These are phyloP conservation scores for Penicillium simplicissimum DNA, from an alignment of 495 filamentous ascomycete genomes.

Conservation along the genomic window DNA sequence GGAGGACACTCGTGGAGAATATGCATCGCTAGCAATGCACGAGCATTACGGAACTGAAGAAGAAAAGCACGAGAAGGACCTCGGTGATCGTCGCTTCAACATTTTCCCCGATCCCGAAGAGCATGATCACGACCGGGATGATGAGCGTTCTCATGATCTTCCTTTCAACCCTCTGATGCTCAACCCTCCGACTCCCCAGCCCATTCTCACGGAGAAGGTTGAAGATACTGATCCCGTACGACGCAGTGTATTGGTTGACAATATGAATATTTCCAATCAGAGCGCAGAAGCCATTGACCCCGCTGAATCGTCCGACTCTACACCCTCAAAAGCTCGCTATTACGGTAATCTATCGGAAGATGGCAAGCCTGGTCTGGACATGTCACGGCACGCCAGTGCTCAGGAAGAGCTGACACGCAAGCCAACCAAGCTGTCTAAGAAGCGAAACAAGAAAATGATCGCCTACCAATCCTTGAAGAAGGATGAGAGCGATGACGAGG, in stretches of 20 bases:
- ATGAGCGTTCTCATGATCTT: slow-evolving; percentile 29
- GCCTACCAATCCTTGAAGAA: slow-evolving; percentile 42
- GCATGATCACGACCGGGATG: slow-evolving; percentile 41
- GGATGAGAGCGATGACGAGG: slow-evolving; percentile 31
- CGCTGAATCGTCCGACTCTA: slow-evolving; percentile 20
- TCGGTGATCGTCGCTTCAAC: slow-evolving; percentile 42
- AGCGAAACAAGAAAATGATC: slow-evolving; percentile 35
- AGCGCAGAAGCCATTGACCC: slow-evolving; percentile 17
- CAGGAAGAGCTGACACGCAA: slow-evolving; percentile 23
- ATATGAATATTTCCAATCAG: slow-evolving; percentile 36
- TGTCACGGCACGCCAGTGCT: slow-evolving; percentile 29
- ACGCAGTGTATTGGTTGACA: slow-evolving; percentile 38
- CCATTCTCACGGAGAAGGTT: slow-evolving; percentile 22
- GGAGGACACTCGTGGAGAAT: slow-evolving; percentile 43
- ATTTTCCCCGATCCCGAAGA: slow-evolving; percentile 52
- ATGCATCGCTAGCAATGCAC: slow-evolving; percentile 41
- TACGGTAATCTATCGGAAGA: slow-evolving; percentile 40
- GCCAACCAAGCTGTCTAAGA: slow-evolving; percentile 37
- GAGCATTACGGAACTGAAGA: slow-evolving; percentile 43
- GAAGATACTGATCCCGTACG: slow-evolving; percentile 28
- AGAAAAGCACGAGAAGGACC: slow-evolving; percentile 37
- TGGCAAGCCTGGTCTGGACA: slow-evolving; percentile 25
- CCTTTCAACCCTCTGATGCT: slow-evolving; percentile 52
- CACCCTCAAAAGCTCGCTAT: slow-evolving; percentile 34
- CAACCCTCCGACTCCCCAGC: slow-evolving; percentile 55